A percentile compares a stretch with the other conserved stretches of the same genome.
phyloP scores from a whole-genome alignment of 2,329 filamentous ascomycete genomes.

The Botrytis deweyae region DNA sequence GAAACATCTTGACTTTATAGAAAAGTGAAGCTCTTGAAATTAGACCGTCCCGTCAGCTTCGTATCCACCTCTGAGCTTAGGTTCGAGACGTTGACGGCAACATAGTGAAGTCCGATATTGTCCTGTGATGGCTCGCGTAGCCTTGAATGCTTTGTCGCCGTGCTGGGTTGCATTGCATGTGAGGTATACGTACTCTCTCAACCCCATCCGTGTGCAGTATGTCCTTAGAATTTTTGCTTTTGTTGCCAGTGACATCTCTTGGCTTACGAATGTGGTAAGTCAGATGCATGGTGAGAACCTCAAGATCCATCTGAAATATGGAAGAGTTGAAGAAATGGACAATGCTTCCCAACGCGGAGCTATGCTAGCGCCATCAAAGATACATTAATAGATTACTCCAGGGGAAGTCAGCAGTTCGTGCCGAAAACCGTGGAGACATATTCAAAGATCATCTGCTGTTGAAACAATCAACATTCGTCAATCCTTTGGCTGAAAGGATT shows the following conservation, averaged over 20 bases:
- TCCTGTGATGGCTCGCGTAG: neutral
- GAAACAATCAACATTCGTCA: neutral
- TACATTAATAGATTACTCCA: neutral
- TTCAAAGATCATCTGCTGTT: neutral
- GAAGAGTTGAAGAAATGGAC: neutral
- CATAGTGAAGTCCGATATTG: neutral
- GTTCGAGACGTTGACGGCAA: neutral
- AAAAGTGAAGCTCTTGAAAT: neutral
- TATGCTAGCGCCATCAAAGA: neutral
- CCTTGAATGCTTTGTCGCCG: neutral
- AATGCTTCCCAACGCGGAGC: neutral
- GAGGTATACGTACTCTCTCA: neutral
- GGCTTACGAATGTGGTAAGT: neutral
- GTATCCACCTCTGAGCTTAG: neutral
- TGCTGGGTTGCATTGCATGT: slow-evolving; percentile 1
- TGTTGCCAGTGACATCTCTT: neutral
- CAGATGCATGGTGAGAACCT: neutral
- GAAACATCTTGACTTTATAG: slow-evolving; percentile 10
- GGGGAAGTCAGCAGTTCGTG: neutral
- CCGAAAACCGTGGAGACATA: neutral
- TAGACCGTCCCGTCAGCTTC: neutral
- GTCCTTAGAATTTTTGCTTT: neutral
- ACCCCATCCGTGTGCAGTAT: neutral
- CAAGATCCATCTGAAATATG: neutral
- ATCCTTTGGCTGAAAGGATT: neutral